A percentile compares a stretch with the other conserved stretches of the same genome.
These are phyloP conservation scores for Ophiosphaerella herpotricha DNA, from an alignment of 2,329 filamentous ascomycete genomes.

Conservation along the genomic window DNA sequence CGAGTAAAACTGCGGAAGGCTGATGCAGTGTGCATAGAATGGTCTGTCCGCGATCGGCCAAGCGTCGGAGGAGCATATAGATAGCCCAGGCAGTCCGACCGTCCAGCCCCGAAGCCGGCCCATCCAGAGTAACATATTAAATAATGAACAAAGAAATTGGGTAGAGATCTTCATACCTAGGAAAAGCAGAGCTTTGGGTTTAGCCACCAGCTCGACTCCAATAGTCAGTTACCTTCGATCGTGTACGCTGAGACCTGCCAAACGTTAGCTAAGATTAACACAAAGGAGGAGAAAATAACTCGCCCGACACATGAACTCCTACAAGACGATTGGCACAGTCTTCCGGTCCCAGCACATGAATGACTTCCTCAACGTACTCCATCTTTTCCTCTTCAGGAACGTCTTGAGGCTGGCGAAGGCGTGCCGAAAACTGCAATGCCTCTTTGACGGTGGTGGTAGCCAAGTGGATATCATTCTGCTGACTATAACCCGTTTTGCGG, in stretches of 20 bases:
- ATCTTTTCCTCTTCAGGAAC: constrained; percentile 54
- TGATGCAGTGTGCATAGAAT: neutral
- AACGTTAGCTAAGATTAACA: no score
- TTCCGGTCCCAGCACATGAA: constrained; percentile 24
- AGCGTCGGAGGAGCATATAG: neutral
- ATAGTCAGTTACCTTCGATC: constrained; percentile 66
- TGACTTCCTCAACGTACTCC: constrained; percentile 63
- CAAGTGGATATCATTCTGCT: constrained; percentile 23
- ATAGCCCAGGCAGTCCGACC: neutral
- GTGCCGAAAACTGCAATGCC: constrained; percentile 55
- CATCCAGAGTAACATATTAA: constrained; percentile 56
- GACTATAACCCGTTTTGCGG: constrained; percentile 14
- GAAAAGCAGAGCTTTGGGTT: constrained; percentile 71
- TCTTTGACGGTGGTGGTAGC: constrained; percentile 4
- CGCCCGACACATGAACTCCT: no score
- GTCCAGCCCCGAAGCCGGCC: constrained; percentile 72
- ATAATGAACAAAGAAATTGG: no score
- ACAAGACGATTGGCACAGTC: no score
- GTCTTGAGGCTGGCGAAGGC: constrained; percentile 57
- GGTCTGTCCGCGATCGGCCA: neutral
- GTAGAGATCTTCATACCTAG: no score
- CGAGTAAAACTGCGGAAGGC: constrained; percentile 59
- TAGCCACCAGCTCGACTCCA: constrained; percentile 57
- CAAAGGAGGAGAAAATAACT: no score
- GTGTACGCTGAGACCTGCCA: constrained; percentile 59